Evolutionary conservation across 1,139 yeast species (phyloP).

Genomic region (Zygotorulaspora mrakii): DNA sequence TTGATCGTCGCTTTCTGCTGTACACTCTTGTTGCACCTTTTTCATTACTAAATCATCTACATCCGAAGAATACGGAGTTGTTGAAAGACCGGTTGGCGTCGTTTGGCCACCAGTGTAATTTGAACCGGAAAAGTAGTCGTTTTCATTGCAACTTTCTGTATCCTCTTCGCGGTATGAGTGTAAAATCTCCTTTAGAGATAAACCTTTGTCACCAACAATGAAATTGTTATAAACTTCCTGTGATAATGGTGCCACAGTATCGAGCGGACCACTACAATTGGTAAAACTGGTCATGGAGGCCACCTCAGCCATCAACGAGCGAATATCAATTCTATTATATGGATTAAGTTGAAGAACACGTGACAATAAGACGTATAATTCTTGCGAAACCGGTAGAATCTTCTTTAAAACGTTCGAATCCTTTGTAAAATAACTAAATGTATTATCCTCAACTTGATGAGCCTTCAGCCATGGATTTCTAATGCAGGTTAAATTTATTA

Average conservation of each 20-base stretch:
- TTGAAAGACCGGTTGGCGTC: conserved; percentile 11
- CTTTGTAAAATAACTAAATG: conserved; percentile 50
- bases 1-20: background rate
- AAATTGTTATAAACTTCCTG: conserved; percentile 20
- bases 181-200: conserved; percentile 18
- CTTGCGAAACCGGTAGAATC: conserved; percentile 44
- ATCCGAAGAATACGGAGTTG: conserved; percentile 19
- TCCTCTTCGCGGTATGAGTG: conserved; percentile 16
- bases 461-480: conserved; percentile 94
- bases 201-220: conserved; percentile 20
- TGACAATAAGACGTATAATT: conserved; percentile 53
- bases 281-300: conserved; percentile 41
- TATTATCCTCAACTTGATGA: conserved; percentile 52
- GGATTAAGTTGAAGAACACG: conserved; percentile 62
- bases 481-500: conserved; percentile 75
- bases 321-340: conserved; percentile 53
- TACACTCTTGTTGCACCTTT: conserved; percentile 1
- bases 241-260: conserved; percentile 25
- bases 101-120: conserved; percentile 11
- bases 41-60: conserved; percentile 13
- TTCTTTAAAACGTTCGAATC: conserved; percentile 53
- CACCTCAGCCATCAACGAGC: conserved; percentile 40
- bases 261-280: conserved; percentile 38
- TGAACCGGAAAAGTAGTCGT: conserved; percentile 9
- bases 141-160: conserved; percentile 15